Evolutionary conservation across 2,329 filamentous ascomycete genomes (phyloP).

Genomic region (Rutstroemia sp.): DNA sequence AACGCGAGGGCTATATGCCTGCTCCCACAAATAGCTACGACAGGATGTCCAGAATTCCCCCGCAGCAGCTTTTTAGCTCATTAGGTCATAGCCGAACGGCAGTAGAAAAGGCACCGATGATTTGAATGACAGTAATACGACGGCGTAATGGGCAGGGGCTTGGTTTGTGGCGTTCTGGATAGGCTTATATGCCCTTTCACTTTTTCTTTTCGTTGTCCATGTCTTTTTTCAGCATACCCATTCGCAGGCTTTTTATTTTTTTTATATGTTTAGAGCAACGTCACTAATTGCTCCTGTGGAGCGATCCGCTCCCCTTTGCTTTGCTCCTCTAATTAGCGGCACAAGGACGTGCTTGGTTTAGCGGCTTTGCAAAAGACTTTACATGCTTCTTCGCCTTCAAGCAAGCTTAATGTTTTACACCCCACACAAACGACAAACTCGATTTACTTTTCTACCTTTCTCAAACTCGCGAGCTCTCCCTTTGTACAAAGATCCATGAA

Average conservation of each 20-base stretch:
- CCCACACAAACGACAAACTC: neutral
- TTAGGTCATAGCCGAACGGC: conserved; percentile 25
- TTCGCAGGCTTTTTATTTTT: conserved; percentile 8
- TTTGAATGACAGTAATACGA: conserved; percentile 21
- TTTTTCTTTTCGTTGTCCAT: conserved; percentile 21
- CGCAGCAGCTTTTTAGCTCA: conserved; percentile 41
- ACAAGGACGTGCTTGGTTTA: neutral
- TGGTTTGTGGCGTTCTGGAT: conserved; percentile 27
- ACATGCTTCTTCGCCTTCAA: conserved; percentile 1
- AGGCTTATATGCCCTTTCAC: conserved; percentile 19
- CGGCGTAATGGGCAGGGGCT: conserved; percentile 17
- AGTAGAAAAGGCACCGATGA: conserved; percentile 25
- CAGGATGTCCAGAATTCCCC: conserved; percentile 52
- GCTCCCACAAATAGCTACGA: conserved; percentile 62
- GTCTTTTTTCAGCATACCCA: conserved; percentile 20
- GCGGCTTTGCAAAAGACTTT: neutral
- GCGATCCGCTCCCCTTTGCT: neutral
- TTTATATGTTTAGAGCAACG: conserved; percentile 14
- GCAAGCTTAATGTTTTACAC: conserved; percentile 10
- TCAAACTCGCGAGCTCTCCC: neutral
- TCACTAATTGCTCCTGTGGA: conserved; percentile 2
- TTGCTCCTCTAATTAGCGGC: conserved; percentile 3
- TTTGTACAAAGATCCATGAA: conserved; percentile 6
- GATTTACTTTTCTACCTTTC: neutral
- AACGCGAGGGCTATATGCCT: conserved; percentile 72